A percentile compares a stretch with the other conserved stretches of the same genome.
Conservation (phyloP, 257 asterid species). For the Solanum sitiens region DNA sequence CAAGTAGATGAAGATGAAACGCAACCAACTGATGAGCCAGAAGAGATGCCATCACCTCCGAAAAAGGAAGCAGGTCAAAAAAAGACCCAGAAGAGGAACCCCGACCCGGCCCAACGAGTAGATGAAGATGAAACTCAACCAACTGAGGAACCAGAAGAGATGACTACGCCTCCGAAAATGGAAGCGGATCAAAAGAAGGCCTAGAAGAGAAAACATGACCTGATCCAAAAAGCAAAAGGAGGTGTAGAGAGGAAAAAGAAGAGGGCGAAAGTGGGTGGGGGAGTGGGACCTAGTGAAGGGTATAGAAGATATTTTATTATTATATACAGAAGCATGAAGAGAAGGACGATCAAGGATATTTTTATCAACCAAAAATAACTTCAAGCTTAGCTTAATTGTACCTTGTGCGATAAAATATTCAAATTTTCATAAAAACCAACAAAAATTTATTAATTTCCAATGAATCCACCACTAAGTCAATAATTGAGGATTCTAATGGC, state of each 20-base stretch:
- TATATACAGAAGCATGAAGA: no score
- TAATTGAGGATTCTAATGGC: no score
- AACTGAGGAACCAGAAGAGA: slow-evolving; percentile 8
- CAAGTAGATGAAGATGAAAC: slow-evolving; percentile 18
- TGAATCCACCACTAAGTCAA: no score
- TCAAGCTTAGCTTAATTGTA: no score
- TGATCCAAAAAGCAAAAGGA: not conserved
- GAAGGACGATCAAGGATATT: no score
- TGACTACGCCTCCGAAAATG: slow-evolving; percentile 14
- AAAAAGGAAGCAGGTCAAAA: not conserved
- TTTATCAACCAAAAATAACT: no score
- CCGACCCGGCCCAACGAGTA: slow-evolving; percentile 1
- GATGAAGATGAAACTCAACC: slow-evolving; percentile 28
- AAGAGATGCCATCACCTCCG: slow-evolving; percentile 20
- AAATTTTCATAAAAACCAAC: no score
- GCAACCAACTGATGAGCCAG: slow-evolving; percentile 13
- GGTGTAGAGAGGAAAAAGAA: slow-evolving; percentile 8
- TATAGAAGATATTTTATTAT: slow-evolving; percentile 58
- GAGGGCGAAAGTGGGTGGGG: slow-evolving; percentile 21
- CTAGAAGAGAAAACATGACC: slow-evolving; percentile 12
- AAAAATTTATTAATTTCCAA: no score
- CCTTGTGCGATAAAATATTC: no score
- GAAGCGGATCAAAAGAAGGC: slow-evolving; percentile 3
- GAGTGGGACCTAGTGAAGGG: slow-evolving; percentile 20
- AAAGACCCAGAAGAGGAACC: slow-evolving; percentile 4